Base-by-base conservation (phyloP, 1,139 yeast species). In the Debaryomyces subglobosus region DNA sequence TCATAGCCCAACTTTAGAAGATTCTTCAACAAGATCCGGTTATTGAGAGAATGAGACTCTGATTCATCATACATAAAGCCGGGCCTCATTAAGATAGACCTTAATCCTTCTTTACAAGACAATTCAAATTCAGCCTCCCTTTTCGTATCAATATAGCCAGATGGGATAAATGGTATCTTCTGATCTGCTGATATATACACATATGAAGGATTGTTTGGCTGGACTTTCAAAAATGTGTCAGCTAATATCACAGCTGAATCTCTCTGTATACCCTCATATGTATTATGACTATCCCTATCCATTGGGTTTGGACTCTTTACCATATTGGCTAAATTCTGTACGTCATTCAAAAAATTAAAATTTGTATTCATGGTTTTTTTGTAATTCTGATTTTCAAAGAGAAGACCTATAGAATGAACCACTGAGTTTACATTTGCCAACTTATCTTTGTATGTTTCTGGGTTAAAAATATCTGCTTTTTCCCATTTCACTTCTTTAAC, bases 161-260 rank as follows among this genome's bases (percentile, higher is more conserved):
- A 60, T 1, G 95, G 94, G 2, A 88, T 72, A 24, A 85, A 66
- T 0, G 92, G 91, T 40, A 81, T 77, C 52, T 85, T 84, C 47
- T 76, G 74, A 55, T 88, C 95, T 0, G 97, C 97, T 0, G 96
- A 88, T 3, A 91, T 78, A 61, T 89, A 91, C 0, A 88, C 90
- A 60, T 85, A 85, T 0, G 84, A 65, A 1, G 84, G 81, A 4
- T 57, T 56, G 54, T 42, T 38, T 38, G 48, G 39, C 54, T 39
- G 46, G 35, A 39, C 59, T 37, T 74, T 62, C 24, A 78, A 62
- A 47, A 81, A 77, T 0, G 84, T 74, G 43, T 82, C 80, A 0
- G 91, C 94, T 18, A 87, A 67, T 1, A 79, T 63, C 4, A 86
- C 67, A 0, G 96, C 96, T 49, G 91, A 84, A 53, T 84, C 86